A percentile compares a stretch with the other conserved stretches of the same genome.
phyloP scores from a whole-genome alignment of 2,329 filamentous ascomycete species.

The Penicillium sp. region DNA sequence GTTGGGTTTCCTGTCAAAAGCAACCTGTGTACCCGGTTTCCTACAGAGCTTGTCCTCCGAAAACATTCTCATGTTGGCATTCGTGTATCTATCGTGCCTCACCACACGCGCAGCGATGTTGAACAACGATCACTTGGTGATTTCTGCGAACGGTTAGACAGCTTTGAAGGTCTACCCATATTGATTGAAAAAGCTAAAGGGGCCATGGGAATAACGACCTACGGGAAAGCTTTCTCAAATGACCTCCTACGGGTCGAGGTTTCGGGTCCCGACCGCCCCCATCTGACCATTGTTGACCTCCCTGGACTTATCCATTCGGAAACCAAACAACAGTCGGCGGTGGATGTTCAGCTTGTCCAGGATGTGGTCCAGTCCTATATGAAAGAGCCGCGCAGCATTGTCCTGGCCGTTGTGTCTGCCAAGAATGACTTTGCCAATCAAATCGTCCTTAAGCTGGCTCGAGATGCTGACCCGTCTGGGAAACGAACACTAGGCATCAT shows the following conservation, averaged over 20 bases:
- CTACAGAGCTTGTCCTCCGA: conserved; percentile 55
- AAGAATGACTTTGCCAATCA: conserved; percentile 43
- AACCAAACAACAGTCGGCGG: conserved; percentile 50
- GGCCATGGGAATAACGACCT: conserved; percentile 23
- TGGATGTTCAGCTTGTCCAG: conserved; percentile 52
- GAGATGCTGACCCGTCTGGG: conserved; percentile 27
- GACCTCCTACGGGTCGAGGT: conserved; percentile 56
- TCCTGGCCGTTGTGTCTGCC: conserved; percentile 45
- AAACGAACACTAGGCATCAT: conserved; percentile 43
- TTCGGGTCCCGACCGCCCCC: conserved; percentile 53
- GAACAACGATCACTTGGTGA: conserved; percentile 10
- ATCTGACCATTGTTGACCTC: conserved; percentile 58
- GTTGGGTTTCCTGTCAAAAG: conserved; percentile 57
- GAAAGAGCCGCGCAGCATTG: conserved; percentile 40
- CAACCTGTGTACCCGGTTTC: conserved; percentile 57
- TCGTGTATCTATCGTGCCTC: conserved; percentile 34
- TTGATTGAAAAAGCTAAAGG: conserved; percentile 24
- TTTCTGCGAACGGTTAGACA: conserved; percentile 16
- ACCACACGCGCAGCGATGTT: conserved; percentile 27
- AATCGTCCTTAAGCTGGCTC: conserved; percentile 35
- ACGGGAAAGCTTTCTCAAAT: conserved; percentile 37
- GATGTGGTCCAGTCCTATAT: conserved; percentile 43
- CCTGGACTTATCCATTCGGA: conserved; percentile 54
- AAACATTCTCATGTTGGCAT: conserved; percentile 13
- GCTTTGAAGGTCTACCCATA: conserved; percentile 13